Conservation (phyloP, 495 filamentous ascomycete genomes). For the Oidiodendron maius region DNA sequence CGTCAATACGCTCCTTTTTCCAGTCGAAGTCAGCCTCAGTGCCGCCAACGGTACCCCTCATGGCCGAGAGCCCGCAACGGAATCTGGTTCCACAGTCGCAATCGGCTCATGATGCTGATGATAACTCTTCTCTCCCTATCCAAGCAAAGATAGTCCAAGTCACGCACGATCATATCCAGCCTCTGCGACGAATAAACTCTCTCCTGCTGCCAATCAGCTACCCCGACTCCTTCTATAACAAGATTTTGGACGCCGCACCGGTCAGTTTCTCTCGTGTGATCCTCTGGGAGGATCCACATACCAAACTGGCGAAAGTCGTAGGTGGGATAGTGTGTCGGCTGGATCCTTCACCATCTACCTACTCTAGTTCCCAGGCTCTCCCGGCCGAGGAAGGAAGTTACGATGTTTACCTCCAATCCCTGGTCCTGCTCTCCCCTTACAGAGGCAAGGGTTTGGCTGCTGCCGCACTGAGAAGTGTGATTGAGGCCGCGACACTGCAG, state of each 20-base stretch:
- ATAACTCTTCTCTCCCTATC: slow-evolving; percentile 25
- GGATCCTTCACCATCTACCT: slow-evolving; percentile 39
- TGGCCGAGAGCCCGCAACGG: not conserved
- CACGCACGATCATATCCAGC: slow-evolving; percentile 56
- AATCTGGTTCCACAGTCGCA: not conserved
- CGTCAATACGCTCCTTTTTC: slow-evolving; percentile 47
- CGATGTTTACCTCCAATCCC: slow-evolving; percentile 80
- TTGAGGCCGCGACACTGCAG: slow-evolving; percentile 31
- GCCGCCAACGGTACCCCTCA: slow-evolving; percentile 36
- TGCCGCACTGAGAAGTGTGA: slow-evolving; percentile 57
- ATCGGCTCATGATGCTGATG: not conserved
- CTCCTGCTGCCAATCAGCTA: slow-evolving; percentile 86
- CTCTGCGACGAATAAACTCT: slow-evolving; percentile 73
- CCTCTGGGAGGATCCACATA: slow-evolving; percentile 51
- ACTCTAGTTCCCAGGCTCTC: slow-evolving; percentile 12
- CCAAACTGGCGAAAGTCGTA: slow-evolving; percentile 52
- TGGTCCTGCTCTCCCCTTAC: slow-evolving; percentile 78
- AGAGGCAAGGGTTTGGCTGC: slow-evolving; percentile 72
- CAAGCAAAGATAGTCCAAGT: slow-evolving; percentile 55
- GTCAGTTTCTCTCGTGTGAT: slow-evolving; percentile 70
- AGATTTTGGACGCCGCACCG: slow-evolving; percentile 61
- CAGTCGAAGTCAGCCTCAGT: slow-evolving; percentile 33
- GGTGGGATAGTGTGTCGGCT: slow-evolving; percentile 82
- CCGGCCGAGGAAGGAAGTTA: slow-evolving; percentile 10
- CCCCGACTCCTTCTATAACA: slow-evolving; percentile 77